A percentile compares a stretch with the other conserved stretches of the same genome.
These are phyloP conservation scores for Lactarius psammicola DNA, from an alignment of 768 basidiomycete genomes.

Conservation along the genomic window DNA sequence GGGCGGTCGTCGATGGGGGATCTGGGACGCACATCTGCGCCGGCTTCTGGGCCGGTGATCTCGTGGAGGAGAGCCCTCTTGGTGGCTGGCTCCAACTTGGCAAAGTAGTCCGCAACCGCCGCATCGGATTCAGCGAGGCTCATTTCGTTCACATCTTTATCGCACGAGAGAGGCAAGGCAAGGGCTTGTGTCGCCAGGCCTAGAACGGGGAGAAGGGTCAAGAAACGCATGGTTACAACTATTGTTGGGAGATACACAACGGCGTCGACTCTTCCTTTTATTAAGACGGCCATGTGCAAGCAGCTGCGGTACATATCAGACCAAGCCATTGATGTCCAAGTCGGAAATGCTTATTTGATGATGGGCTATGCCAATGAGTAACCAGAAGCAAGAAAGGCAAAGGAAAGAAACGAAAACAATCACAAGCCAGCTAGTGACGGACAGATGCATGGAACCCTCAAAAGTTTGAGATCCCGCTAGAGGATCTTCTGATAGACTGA, in stretches of 20 bases:
- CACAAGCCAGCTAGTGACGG: background rate
- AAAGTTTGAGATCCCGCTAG: too few species aligned
- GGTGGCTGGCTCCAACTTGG: conserved; percentile 12
- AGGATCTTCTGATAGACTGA: too few species aligned
- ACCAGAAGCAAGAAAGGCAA: too few species aligned
- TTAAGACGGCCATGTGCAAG: background rate
- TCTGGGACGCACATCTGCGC: conserved; percentile 19
- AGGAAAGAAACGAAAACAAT: background rate
- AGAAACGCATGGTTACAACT: conserved; percentile 13
- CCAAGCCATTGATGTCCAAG: background rate
- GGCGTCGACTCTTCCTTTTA: background rate
- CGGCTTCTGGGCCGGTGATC: conserved; percentile 23
- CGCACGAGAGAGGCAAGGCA: background rate
- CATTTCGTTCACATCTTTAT: conserved; percentile 13
- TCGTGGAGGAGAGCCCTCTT: conserved; percentile 17
- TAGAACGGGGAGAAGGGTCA: conserved; percentile 7
- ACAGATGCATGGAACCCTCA: background rate
- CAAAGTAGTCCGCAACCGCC: conserved; percentile 15
- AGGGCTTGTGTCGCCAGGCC: conserved; percentile 11
- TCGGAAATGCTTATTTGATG: background rate
- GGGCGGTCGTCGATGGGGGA: background rate
- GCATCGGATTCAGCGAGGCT: conserved; percentile 9
- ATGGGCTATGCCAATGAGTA: too few species aligned
- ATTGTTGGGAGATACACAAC: background rate
- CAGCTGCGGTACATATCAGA: too few species aligned